A percentile compares a stretch with the other conserved stretches of the same genome.
Conservation (phyloP, 352 stramenopile species). For the Sclerospora graminicola region DNA sequence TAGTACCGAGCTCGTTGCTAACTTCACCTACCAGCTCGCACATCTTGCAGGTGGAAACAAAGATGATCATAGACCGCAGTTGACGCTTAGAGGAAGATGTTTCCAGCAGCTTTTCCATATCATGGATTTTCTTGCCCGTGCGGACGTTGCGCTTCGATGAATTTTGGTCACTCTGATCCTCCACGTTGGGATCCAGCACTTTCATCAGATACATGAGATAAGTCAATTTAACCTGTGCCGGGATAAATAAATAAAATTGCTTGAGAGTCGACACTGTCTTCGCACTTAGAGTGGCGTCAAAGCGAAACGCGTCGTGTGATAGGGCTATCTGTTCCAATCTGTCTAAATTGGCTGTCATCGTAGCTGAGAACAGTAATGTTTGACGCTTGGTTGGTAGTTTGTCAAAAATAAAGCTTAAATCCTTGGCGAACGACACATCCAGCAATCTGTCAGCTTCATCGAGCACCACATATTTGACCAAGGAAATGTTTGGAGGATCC, state of each 20-base stretch:
- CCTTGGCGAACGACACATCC: conserved; percentile 74
- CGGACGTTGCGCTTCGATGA: conserved; percentile 7
- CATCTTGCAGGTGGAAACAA: conserved; percentile 94
- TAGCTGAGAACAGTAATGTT: conserved; percentile 96
- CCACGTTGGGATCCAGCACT: conserved; percentile 43
- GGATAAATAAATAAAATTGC: conserved; percentile 98
- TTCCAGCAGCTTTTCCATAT: conserved; percentile 17
- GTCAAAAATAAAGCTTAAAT: conserved; percentile 84
- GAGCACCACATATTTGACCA: conserved; percentile 93
- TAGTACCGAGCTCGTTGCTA: conserved; percentile 85
- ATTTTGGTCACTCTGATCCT: conserved; percentile 30
- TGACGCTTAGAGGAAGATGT: conserved; percentile 20
- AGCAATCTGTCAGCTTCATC: conserved; percentile 97
- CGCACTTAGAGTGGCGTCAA: conserved; percentile 62
- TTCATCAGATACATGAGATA: conserved; percentile 90
- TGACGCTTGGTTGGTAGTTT: conserved; percentile 77
- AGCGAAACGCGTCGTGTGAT: conserved; percentile 43
- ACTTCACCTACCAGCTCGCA: conserved; percentile 93
- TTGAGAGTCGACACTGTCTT: conserved; percentile 90
- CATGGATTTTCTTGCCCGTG: conserved; percentile 28
- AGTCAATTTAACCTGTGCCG: conserved; percentile 91
- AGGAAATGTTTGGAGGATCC: conserved; percentile 81
- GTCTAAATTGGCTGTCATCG: conserved; percentile 91
- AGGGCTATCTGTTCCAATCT: conserved; percentile 66
- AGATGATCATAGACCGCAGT: conserved; percentile 91